Conservation (phyloP, 352 stramenopile genomes). For the Globisporangium recalcitrans region DNA sequence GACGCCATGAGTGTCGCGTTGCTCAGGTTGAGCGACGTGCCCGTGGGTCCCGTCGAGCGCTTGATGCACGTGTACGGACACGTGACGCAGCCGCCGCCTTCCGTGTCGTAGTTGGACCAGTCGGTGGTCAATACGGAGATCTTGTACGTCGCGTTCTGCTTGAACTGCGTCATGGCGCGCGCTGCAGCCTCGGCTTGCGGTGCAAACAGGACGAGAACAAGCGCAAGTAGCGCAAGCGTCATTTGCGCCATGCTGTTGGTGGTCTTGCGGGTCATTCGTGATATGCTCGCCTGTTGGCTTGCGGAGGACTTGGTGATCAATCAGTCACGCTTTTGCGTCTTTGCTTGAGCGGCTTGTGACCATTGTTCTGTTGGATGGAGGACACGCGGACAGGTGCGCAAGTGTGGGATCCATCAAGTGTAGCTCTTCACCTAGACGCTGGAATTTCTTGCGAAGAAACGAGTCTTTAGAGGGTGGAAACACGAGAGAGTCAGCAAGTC, state of each 20-base stretch:
- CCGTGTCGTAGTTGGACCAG: slow-evolving; percentile 78
- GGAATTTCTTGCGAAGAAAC: neutral
- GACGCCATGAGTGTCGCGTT: slow-evolving; percentile 62
- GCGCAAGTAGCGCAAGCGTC: neutral
- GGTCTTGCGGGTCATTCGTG: neutral
- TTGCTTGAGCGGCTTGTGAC: neutral
- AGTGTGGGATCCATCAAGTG: neutral
- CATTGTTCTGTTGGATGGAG: too few species aligned
- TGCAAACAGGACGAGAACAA: neutral
- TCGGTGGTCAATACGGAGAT: slow-evolving; percentile 63
- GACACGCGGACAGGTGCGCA: too few species aligned
- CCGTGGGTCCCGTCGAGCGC: slow-evolving; percentile 57
- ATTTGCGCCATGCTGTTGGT: neutral
- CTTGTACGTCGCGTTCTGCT: slow-evolving; percentile 55
- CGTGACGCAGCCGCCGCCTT: slow-evolving; percentile 67
- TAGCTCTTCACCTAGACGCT: neutral
- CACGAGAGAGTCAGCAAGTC: neutral
- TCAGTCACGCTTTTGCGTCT: neutral
- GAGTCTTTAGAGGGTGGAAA: neutral
- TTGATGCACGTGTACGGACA: slow-evolving; percentile 83
- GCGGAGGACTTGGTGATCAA: neutral
- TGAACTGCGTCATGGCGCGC: slow-evolving; percentile 40
- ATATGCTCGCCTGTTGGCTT: neutral
- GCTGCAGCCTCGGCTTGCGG: slow-evolving; percentile 3
- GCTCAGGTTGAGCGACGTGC: slow-evolving; percentile 65